Evolutionary conservation across 2,329 filamentous ascomycete genomes (phyloP).

Genomic region (Fusarium keratoplasticum): DNA sequence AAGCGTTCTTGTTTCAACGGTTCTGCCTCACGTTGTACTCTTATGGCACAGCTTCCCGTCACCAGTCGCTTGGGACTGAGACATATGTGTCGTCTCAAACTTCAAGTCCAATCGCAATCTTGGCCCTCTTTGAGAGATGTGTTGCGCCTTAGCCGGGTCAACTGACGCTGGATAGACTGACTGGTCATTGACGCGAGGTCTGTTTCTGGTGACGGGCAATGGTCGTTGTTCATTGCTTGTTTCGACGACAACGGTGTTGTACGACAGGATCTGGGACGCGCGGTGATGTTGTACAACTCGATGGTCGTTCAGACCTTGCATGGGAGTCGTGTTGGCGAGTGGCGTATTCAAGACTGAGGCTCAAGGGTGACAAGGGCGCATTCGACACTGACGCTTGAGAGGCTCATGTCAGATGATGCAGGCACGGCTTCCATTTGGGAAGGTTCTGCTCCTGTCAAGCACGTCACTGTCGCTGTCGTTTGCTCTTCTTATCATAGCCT

Average conservation of each 20-base stretch:
- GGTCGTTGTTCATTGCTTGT: no score
- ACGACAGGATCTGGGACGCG: conserved; percentile 22
- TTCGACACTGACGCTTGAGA: background rate
- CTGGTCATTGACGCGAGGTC: no score
- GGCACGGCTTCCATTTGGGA: background rate
- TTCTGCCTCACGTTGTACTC: conserved; percentile 6
- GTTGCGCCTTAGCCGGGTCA: background rate
- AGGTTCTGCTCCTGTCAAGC: background rate
- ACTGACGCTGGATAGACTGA: no score
- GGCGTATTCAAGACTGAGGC: background rate
- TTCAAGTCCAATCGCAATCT: conserved; percentile 25
- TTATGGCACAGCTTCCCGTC: background rate
- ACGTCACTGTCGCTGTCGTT: background rate
- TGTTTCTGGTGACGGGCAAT: no score
- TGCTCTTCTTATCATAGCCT: background rate
- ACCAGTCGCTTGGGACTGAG: conserved; percentile 9
- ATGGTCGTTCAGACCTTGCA: background rate
- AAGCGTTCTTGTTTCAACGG: conserved; percentile 27
- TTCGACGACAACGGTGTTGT: background rate
- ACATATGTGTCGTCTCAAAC: no score
- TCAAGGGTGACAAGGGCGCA: background rate
- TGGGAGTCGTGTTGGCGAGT: background rate
- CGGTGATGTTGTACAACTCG: conserved; percentile 16
- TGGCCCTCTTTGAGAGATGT: background rate
- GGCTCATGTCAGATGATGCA: background rate